Evolutionary conservation across 2,329 filamentous ascomycete species (phyloP).

Genomic region (Aspergillus intermedius): DNA sequence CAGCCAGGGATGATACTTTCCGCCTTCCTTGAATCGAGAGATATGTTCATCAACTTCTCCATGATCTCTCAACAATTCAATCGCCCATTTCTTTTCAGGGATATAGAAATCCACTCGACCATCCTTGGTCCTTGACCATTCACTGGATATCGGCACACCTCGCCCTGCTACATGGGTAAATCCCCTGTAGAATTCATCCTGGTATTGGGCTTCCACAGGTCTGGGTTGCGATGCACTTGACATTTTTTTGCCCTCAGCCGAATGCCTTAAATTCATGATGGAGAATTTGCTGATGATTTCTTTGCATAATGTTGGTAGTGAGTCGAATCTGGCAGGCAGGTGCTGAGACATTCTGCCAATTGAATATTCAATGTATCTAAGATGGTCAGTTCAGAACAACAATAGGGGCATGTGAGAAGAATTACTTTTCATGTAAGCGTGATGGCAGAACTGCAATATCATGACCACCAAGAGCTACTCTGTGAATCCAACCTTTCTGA

Average conservation of each 20-base stretch:
- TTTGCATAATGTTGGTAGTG: not conserved
- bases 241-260: not conserved
- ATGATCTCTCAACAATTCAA: not conserved
- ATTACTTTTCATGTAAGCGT: too few species aligned
- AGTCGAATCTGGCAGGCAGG: too few species aligned
- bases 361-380: too few species aligned
- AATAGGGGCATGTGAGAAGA: too few species aligned
- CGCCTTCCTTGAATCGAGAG: not conserved
- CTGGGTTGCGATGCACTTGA: not conserved
- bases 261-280: constrained; percentile 3
- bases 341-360: too few species aligned
- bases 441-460: too few species aligned
- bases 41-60: not conserved
- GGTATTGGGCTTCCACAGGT: constrained; percentile 10
- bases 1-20: not conserved
- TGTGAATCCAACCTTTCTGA: too few species aligned
- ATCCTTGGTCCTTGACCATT: constrained; percentile 13
- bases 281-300: constrained; percentile 2
- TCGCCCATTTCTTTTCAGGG: too few species aligned
- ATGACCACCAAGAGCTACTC: too few species aligned
- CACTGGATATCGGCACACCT: constrained; percentile 9
- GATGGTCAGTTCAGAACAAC: too few species aligned
- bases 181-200: constrained; percentile 9
- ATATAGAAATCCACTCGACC: too few species aligned
- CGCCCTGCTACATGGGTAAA: constrained; percentile 4